Base-by-base conservation (phyloP, 1,139 yeast genomes). In the Maudiozyma humilis region DNA sequence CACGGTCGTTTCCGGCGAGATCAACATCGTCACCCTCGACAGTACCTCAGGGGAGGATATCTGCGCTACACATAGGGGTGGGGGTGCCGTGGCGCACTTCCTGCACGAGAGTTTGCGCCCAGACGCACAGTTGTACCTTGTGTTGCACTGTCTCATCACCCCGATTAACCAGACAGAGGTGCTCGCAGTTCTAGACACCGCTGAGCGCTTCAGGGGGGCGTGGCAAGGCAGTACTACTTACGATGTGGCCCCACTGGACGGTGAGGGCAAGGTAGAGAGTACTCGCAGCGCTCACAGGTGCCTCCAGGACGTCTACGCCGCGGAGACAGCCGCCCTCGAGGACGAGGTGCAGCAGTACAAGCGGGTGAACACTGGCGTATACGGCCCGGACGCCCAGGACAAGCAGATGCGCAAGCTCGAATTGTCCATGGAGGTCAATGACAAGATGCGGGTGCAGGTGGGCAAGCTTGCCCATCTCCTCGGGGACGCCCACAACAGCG, bases 111-210 rank as follows among this genome's bases (percentile, higher is more conserved):
- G 27, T 23, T 6, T 23, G 27, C 27, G 27, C 8, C 6, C 8
- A 6, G 27, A 23, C 10, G 27, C 10, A 10, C 27, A 35, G 14
- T 5, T 35, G 15, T 35, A 13, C 17, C 19, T 35, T 10, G 19
- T 35, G 30, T 16, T 35, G 10, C 38, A 35, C 27, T 35, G 30
- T 23, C 23, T 35, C 17, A 35, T 35, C 16, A 35, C 38, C 2
- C 38, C 38, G 16, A 29, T 35, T 6, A 35, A 35, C 16, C 38
- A 35, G 27, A 20, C 38, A 20, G 38, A 35, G 30, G 27, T 35
- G 10, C 17, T 35, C 14, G 3, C 6, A 7, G 7, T 35, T 3
- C 27, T 35, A 3, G 30, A 16, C 19, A 35, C 14, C 5, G 14
- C 16, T 1, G 27, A 8, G 6, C 8, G 7, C 10, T 35, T 35